Conservation (phyloP, 2,329 filamentous ascomycete genomes). For the Fusarium succisae region DNA sequence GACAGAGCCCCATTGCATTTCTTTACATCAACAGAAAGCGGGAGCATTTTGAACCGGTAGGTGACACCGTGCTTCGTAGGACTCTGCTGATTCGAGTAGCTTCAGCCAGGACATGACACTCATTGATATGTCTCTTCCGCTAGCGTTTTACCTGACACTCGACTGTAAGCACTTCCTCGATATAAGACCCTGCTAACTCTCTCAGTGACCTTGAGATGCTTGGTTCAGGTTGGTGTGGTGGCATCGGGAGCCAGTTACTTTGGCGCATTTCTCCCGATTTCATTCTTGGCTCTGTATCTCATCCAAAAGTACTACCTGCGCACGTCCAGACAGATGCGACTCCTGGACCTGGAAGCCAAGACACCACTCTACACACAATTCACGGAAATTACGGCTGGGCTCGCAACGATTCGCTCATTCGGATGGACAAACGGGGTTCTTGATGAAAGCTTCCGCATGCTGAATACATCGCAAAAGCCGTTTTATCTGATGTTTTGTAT, state of each 20-base stretch:
- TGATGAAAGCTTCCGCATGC: slow-evolving; percentile 46
- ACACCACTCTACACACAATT: slow-evolving; percentile 62
- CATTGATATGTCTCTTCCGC: slow-evolving; percentile 52
- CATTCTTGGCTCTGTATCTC: slow-evolving; percentile 52
- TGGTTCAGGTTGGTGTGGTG: slow-evolving; percentile 38
- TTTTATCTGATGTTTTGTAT: slow-evolving; percentile 60
- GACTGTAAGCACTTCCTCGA: slow-evolving; percentile 39
- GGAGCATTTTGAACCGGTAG: slow-evolving; percentile 53
- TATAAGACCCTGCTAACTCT: background rate
- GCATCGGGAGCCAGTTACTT: slow-evolving; percentile 41
- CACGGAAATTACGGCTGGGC: slow-evolving; percentile 57
- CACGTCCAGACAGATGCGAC: slow-evolving; percentile 61
- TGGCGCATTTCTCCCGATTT: slow-evolving; percentile 53
- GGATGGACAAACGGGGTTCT: slow-evolving; percentile 54
- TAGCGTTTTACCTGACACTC: slow-evolving; percentile 44
- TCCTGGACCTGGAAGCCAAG: slow-evolving; percentile 61
- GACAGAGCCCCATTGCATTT: slow-evolving; percentile 52
- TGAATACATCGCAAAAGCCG: slow-evolving; percentile 58
- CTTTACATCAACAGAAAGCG: slow-evolving; percentile 53
- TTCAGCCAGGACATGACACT: slow-evolving; percentile 56
- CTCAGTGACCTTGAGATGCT: slow-evolving; percentile 43
- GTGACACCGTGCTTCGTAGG: too few relatives aligned
- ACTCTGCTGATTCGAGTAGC: slow-evolving; percentile 46
- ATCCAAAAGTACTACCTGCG: slow-evolving; percentile 61
- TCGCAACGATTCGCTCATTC: slow-evolving; percentile 61